Base-by-base conservation (phyloP, 1,284 basidiomycete genomes). In the Chalciporus sp. region DNA sequence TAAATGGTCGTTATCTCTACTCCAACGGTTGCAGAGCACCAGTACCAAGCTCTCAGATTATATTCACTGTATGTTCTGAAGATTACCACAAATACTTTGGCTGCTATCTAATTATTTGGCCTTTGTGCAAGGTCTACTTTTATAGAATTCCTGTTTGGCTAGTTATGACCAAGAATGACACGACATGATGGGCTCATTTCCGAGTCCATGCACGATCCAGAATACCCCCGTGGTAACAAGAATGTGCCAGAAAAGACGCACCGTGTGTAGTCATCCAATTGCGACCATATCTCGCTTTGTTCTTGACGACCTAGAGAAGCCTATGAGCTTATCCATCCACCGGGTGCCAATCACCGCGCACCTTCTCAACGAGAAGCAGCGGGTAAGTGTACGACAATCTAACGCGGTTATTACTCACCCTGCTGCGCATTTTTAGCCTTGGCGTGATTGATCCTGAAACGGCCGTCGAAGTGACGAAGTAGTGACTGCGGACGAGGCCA, bases 261-360 rank as follows among this genome's bases (percentile, higher is more conserved):
- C n/a, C n/a, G n/a, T n/a, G n/a, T n/a, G n/a, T n/a, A n/a, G n/a
- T n/a, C n/a, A n/a, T n/a, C n/a, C n/a, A n/a, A n/a, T n/a, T n/a
- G n/a, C n/a, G n/a, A n/a, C n/a, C n/a, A n/a, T 27, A 35, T 10
- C 1, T 4, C 39, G 29, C 17, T 19, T 44, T 55, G 26, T 31
- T 45, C 31, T 4, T 39, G 17, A 23, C 42, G 17, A 16, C 17
- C 56, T 6, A 78, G 76, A 3, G 81, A 81, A 58, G 84, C 78
- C 53, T 84, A 83, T n/a, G n/a, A 83, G 53, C 80, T 82, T 14
- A 85, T 87, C 49, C 85, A 86, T 60, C 83, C 83, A 2, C 83
- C 82, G 4, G 80, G 85, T 62, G 79, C 82, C n/a, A 1, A 83
- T 88, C 60, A 81, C 78, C 28, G 82, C 80, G 26, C 82, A 86